These are phyloP conservation scores for Chytriomyces hyalinus DNA, from an alignment of 192 early-diverging fungal species.

Conservation along the genomic window DNA sequence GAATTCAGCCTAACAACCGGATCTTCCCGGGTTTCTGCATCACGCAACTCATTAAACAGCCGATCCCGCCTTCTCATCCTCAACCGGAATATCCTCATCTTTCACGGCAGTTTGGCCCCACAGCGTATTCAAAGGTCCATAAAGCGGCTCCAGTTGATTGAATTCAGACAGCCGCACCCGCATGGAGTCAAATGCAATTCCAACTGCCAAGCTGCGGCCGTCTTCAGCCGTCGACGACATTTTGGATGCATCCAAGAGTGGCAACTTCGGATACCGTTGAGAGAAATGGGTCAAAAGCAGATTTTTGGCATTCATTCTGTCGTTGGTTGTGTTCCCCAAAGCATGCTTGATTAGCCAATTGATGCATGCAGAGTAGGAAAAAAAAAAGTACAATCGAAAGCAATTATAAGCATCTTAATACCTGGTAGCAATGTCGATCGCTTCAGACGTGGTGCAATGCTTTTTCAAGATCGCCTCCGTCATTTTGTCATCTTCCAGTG, in stretches of 20 bases:
- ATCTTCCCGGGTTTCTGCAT: no score
- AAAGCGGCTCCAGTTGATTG: constrained; percentile 16
- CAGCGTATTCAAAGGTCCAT: constrained; percentile 26
- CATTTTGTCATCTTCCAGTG: constrained; percentile 58
- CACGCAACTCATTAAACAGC: background rate
- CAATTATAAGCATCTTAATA: constrained; percentile 13
- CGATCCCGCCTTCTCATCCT: constrained; percentile 1
- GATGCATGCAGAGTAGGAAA: background rate
- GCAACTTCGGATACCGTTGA: constrained; percentile 92
- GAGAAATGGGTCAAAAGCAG: constrained; percentile 95
- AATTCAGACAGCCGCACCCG: constrained; percentile 28
- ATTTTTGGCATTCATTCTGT: constrained; percentile 82
- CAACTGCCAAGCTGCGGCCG: constrained; percentile 45
- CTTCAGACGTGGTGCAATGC: constrained; percentile 88
- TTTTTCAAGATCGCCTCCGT: constrained; percentile 76
- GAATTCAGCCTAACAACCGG: no score
- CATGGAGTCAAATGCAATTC: constrained; percentile 84
- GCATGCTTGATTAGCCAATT: background rate
- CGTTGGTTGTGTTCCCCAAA: background rate
- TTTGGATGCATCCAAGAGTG: constrained; percentile 37
- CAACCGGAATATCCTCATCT: constrained; percentile 16
- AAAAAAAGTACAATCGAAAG: no score
- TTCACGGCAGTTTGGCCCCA: constrained; percentile 18
- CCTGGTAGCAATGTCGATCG: constrained; percentile 78
- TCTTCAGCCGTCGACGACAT: background rate